phyloP scores from a whole-genome alignment of 805 yeast species.

The Barnettozyma sp. region DNA sequence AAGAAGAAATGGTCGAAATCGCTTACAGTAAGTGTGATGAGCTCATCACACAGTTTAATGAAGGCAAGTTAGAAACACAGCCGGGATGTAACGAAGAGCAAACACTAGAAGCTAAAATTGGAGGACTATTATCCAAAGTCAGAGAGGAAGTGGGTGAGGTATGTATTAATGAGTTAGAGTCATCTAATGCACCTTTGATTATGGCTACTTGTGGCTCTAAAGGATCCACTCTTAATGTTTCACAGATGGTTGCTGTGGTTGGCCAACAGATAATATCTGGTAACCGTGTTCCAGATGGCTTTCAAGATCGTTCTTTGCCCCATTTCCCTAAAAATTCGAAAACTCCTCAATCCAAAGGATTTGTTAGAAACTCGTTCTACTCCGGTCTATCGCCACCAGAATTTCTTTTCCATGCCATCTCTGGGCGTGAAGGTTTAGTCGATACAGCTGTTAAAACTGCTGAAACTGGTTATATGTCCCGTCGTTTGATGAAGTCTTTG shows the following conservation, averaged over 20 bases:
- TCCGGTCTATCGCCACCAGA: slow-evolving; percentile 96
- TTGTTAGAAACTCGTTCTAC: slow-evolving; percentile 91
- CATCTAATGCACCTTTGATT: slow-evolving; percentile 89
- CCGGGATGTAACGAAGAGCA: slow-evolving; percentile 99
- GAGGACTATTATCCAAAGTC: slow-evolving; percentile 91
- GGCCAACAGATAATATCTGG: slow-evolving; percentile 99
- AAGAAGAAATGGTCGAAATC: slow-evolving; percentile 81
- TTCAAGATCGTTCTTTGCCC: slow-evolving; percentile 96
- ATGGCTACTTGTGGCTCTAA: slow-evolving; percentile 99
- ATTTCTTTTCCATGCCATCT: slow-evolving; percentile 95
- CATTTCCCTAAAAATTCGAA: slow-evolving; percentile 94
- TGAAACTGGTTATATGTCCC: slow-evolving; percentile 97
- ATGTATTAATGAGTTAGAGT: slow-evolving; percentile 85
- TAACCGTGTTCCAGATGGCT: slow-evolving; percentile 99
- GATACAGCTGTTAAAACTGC: slow-evolving; percentile 99
- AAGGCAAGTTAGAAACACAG: slow-evolving; percentile 92
- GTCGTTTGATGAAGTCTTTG: slow-evolving; percentile 94
- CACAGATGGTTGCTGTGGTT: slow-evolving; percentile 99
- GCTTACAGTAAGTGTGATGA: slow-evolving; percentile 92
- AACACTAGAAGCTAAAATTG: slow-evolving; percentile 94
- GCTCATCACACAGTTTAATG: slow-evolving; percentile 66
- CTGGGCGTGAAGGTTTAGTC: slow-evolving; percentile 98
- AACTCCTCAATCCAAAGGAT: slow-evolving; percentile 97
- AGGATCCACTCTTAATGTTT: slow-evolving; percentile 95
- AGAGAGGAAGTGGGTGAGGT: slow-evolving; percentile 99